phyloP scores from a whole-genome alignment of 108 stramenopile genomes.

The Nitzschia sp. region DNA sequence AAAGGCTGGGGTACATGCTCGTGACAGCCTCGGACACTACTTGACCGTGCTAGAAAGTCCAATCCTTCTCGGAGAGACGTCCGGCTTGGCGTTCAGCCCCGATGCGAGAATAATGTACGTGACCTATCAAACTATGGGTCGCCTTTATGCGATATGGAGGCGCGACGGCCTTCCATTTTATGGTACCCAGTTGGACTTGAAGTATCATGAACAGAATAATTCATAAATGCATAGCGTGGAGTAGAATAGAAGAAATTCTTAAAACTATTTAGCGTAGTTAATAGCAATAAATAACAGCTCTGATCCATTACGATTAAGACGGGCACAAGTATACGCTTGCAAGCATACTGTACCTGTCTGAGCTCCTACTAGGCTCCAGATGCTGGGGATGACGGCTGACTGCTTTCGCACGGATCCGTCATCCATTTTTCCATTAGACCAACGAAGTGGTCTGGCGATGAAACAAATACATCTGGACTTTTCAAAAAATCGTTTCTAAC shows the following conservation, averaged over 20 bases:
- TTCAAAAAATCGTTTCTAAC: constrained; percentile 43
- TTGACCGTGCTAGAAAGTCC: constrained; percentile 24
- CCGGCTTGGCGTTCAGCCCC: constrained; percentile 55
- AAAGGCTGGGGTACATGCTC: constrained; percentile 38
- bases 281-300: no score
- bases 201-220: constrained; percentile 30
- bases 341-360: no score
- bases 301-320: no score
- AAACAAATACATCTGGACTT: constrained; percentile 35
- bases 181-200: constrained; percentile 14
- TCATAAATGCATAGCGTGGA: no score
- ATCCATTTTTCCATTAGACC: background rate
- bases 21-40: constrained; percentile 33
- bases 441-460: constrained; percentile 14
- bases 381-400: no score
- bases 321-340: no score
- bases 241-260: no score
- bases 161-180: constrained; percentile 46
- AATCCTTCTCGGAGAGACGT: constrained; percentile 37
- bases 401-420: constrained; percentile 6
- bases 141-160: constrained; percentile 42
- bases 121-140: constrained; percentile 45
- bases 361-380: no score
- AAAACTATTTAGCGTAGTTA: no score
- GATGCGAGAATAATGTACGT: constrained; percentile 52